phyloP scores from a whole-genome alignment of 768 basidiomycete species.

The Gymnopilus junonius region DNA sequence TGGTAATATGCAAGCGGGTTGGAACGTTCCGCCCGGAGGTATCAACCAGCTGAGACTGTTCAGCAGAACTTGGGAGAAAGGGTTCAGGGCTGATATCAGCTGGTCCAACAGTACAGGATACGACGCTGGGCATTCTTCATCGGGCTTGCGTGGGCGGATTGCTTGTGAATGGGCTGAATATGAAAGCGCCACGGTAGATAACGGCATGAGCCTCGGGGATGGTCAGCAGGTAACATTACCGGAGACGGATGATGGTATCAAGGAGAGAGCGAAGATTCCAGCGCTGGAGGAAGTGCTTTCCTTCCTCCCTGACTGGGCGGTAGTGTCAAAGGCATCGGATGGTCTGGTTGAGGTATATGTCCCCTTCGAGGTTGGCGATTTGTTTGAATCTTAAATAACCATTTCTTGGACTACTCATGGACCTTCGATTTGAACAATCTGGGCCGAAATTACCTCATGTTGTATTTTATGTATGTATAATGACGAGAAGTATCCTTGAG shows the following conservation, averaged over 20 bases:
- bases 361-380: not conserved
- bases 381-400: too few species aligned
- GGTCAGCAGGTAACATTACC: not conserved
- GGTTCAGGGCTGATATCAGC: conserved; percentile 56
- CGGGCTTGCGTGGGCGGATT: conserved; percentile 44
- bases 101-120: conserved; percentile 34
- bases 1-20: conserved; percentile 43
- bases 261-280: conserved; percentile 52
- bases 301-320: conserved; percentile 72
- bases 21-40: conserved; percentile 35
- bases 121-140: not conserved
- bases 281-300: conserved; percentile 68
- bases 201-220: conserved; percentile 28
- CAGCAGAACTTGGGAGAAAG: conserved; percentile 62
- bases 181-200: conserved; percentile 56
- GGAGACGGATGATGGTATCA: conserved; percentile 20
- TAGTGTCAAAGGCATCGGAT: conserved; percentile 57
- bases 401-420: too few species aligned
- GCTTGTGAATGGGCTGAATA: conserved; percentile 75
- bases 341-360: conserved; percentile 59
- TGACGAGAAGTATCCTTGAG: too few species aligned
- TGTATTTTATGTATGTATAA: too few species aligned
- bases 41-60: conserved; percentile 53
- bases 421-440: too few species aligned
- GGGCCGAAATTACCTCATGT: too few species aligned